phyloP scores from a whole-genome alignment of 1,284 basidiomycete genomes.

The Austroboletus sp. region DNA sequence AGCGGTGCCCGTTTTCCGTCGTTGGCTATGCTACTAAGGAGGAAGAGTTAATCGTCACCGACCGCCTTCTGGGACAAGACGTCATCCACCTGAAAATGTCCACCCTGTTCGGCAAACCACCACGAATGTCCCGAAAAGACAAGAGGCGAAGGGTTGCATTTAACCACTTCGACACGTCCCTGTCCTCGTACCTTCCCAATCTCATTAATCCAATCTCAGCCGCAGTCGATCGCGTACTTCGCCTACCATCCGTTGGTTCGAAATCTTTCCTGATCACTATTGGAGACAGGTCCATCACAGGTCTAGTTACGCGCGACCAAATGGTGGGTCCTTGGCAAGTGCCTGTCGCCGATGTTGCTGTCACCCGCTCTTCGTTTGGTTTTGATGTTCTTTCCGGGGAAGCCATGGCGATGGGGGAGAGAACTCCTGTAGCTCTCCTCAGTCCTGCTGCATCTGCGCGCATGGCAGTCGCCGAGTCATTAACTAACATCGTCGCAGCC shows the following conservation, averaged over 20 bases:
- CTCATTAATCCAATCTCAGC: slow-evolving; percentile 44
- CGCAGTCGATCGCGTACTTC: slow-evolving; percentile 78
- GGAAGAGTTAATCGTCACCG: slow-evolving; percentile 83
- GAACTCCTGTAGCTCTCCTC: slow-evolving; percentile 87
- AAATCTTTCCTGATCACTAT: slow-evolving; percentile 99
- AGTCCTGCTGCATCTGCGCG: slow-evolving; percentile 84
- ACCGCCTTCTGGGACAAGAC: slow-evolving; percentile 72
- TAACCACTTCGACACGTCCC: slow-evolving; percentile 65
- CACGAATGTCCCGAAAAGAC: slow-evolving; percentile 81
- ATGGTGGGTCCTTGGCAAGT: slow-evolving; percentile 99
- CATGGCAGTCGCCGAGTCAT: slow-evolving; percentile 92
- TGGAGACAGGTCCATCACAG: slow-evolving; percentile 90
- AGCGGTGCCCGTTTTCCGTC: slow-evolving; percentile 88
- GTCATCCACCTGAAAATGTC: slow-evolving; percentile 91
- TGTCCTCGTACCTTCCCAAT: slow-evolving; percentile 59
- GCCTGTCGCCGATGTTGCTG: slow-evolving; percentile 94
- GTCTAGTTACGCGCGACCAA: slow-evolving; percentile 91
- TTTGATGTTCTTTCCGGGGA: slow-evolving; percentile 82
- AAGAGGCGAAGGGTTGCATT: slow-evolving; percentile 47
- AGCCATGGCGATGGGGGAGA: slow-evolving; percentile 97
- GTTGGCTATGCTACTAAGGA: slow-evolving; percentile 83
- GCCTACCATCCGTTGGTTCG: slow-evolving; percentile 86
- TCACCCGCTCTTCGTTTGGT: slow-evolving; percentile 90
- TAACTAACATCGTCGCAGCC: slow-evolving; percentile 88
- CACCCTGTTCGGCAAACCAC: slow-evolving; percentile 93